Conservation (phyloP, 1,139 yeast species). For the Saccharomyces hybrid region DNA sequence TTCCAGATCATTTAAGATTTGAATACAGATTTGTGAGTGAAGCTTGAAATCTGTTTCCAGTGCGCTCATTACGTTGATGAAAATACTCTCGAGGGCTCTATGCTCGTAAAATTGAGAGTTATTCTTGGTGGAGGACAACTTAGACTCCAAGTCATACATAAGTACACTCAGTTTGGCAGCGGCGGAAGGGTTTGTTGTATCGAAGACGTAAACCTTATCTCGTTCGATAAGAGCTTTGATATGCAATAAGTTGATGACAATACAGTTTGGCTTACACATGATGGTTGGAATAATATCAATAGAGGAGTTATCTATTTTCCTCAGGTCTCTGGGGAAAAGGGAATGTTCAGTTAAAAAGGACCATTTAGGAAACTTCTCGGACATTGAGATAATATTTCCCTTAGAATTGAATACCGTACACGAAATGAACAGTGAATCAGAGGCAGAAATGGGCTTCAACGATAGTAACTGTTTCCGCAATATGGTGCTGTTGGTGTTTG, state of each 20-base stretch:
- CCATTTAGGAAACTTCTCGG: conserved; percentile 71
- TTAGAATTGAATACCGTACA: conserved; percentile 72
- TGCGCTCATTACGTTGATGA: conserved; percentile 77
- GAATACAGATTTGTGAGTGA: conserved; percentile 62
- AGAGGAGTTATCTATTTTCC: conserved; percentile 80
- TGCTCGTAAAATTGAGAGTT: conserved; percentile 56
- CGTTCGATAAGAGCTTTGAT: conserved; percentile 79
- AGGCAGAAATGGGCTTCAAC: conserved; percentile 52
- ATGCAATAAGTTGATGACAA: conserved; percentile 72
- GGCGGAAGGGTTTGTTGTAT: conserved; percentile 49
- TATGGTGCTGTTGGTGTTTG: not conserved
- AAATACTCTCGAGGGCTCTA: conserved; percentile 79
- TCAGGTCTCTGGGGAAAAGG: conserved; percentile 62
- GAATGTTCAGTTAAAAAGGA: conserved; percentile 62
- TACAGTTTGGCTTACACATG: conserved; percentile 60
- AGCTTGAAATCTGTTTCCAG: conserved; percentile 76
- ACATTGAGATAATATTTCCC: conserved; percentile 68
- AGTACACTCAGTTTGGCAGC: conserved; percentile 68
- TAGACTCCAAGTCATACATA: conserved; percentile 79
- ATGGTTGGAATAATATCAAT: conserved; percentile 87
- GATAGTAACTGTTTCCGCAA: conserved; percentile 15
- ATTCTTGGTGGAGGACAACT: conserved; percentile 40
- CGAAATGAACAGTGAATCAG: conserved; percentile 43
- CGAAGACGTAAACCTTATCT: conserved; percentile 77
- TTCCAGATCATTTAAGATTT: conserved; percentile 56